Evolutionary conservation across 805 yeast species (phyloP), one percentile per base, ranked within the genome.

Genomic region (Nakazawaea anatomiae): DNA sequence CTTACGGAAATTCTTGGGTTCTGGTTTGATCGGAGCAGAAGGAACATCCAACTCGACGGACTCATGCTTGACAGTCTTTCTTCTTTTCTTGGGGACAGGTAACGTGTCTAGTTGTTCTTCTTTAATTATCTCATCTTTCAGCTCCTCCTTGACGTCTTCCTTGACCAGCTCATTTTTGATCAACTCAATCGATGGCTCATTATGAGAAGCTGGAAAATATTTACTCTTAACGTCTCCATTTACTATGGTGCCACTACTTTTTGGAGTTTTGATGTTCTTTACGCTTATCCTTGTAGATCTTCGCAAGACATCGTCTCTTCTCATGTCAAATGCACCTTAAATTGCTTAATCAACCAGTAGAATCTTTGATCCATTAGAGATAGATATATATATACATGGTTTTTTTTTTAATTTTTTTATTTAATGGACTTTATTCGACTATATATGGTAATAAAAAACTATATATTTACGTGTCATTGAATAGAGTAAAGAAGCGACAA

Each of bases 1-100:
- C 2, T 73, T 70, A 53, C 69, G 64, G 71, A 86, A 87, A 56
- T 77, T 74, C 45, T 61, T 60, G 0, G 86, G 80, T 12, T 49
- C 46, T 7, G 47, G 42, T 27, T 36, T 32, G 27, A 31, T 28
- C 25, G 25, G 25, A 14, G 46, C 28, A 32, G 46, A 31, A 18
- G 32, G 28, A 31, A 18, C 38, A 4, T 44, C 52, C 7, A 47
- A n/a, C 28, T 48, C 41, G 3, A 50, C 27, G 5, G 9, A 10
- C 29, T 50, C 46, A 39, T 40, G 47, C 29, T 48, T 48, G 9
- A 50, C 18, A 12, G 30, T 18, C 25, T 18, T 30, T 50, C 31
- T 44, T 14, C 52, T 44, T 28, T 38, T 44, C 38, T 50, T 50
- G 9, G 32, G 7, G 9, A 38, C n/a, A 4, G 47, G 42, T n/a